Percentiles rank a stretch among this genome's conserved stretches.
Conservation (phyloP, 2,329 filamentous ascomycete species). For the Elsinoe perseae region DNA sequence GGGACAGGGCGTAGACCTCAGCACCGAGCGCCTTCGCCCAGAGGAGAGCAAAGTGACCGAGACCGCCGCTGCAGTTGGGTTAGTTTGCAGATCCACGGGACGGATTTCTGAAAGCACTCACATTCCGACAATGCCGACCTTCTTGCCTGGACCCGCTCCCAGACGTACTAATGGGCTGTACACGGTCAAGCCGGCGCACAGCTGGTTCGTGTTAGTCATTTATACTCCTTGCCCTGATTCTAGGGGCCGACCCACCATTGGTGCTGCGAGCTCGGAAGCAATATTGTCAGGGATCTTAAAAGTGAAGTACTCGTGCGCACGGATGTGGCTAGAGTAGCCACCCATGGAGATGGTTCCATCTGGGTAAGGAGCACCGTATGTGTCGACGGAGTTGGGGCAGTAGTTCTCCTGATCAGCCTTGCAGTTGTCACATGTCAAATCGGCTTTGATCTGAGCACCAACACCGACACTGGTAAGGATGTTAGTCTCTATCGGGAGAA, state of each 20-base stretch:
- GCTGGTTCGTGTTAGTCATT: slow-evolving; percentile 42
- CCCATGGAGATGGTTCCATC: slow-evolving; percentile 59
- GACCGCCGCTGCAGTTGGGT: slow-evolving; percentile 35
- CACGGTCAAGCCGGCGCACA: slow-evolving; percentile 76
- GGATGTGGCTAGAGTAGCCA: slow-evolving; percentile 60
- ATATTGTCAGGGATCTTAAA: slow-evolving; percentile 71
- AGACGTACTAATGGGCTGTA: slow-evolving; percentile 72
- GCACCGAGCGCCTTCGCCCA: slow-evolving; percentile 49
- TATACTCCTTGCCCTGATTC: not conserved
- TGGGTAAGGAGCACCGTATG: slow-evolving; percentile 43
- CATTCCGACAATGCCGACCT: slow-evolving; percentile 66
- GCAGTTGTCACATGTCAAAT: slow-evolving; percentile 45
- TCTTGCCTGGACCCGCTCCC: slow-evolving; percentile 68
- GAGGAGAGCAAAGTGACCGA: slow-evolving; percentile 45
- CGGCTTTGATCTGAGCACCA: slow-evolving; percentile 44
- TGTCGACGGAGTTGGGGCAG: slow-evolving; percentile 44
- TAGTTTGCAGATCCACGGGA: not conserved
- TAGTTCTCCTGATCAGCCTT: slow-evolving; percentile 48
- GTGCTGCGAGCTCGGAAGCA: slow-evolving; percentile 53
- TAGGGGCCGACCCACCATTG: slow-evolving; percentile 28
- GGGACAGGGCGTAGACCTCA: slow-evolving; percentile 55
- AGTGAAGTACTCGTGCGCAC: slow-evolving; percentile 68
- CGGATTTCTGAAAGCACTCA: slow-evolving; percentile 25
- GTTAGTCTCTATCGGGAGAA: not conserved
- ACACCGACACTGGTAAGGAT: slow-evolving; percentile 41